These are phyloP conservation scores for Suhomyces sp. DNA, from an alignment of 805 yeast species.

Conservation along the genomic window DNA sequence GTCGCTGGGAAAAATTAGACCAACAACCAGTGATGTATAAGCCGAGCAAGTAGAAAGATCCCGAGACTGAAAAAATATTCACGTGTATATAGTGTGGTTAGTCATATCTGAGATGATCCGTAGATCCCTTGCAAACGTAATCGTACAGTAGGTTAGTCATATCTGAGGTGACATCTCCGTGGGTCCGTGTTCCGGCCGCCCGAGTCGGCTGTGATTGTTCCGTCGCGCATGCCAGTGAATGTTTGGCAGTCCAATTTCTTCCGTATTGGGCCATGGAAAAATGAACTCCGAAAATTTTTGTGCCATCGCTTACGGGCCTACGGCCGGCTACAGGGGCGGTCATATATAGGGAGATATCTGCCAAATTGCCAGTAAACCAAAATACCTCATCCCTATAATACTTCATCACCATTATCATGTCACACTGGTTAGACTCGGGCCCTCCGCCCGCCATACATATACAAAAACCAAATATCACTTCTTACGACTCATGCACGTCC, in stretches of 20 bases:
- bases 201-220: neutral
- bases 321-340: neutral
- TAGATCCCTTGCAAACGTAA: neutral
- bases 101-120: neutral
- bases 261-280: slow-evolving; percentile 2
- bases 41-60: neutral
- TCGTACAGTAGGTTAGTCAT: neutral
- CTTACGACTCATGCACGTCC: slow-evolving; percentile 20
- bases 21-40: slow-evolving; percentile 17
- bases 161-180: neutral
- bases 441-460: neutral
- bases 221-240: neutral
- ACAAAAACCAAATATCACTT: neutral
- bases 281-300: slow-evolving; percentile 9
- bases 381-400: neutral
- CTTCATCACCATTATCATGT: neutral
- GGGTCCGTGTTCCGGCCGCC: slow-evolving; percentile 1
- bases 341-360: neutral
- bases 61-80: neutral
- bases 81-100: neutral
- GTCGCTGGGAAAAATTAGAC: slow-evolving; percentile 24
- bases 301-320: neutral
- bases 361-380: neutral
- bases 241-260: neutral
- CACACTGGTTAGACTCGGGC: neutral